Conservation (phyloP, 2,329 filamentous ascomycete species). For the Thielaviopsis ethacetica region DNA sequence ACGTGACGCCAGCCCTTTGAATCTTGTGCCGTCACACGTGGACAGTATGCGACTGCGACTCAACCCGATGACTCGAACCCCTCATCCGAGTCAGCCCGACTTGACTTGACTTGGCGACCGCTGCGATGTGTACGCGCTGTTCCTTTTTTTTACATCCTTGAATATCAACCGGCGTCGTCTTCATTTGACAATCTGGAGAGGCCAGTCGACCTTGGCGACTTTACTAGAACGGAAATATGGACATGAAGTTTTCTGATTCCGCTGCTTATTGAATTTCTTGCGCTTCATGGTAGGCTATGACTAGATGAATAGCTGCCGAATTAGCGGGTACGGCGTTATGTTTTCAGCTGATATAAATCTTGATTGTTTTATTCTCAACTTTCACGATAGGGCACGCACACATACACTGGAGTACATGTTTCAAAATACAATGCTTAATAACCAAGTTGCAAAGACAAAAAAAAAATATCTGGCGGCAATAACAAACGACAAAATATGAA, state of each 20-base stretch:
- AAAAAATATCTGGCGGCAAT: neutral
- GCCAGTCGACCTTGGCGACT: too few relatives aligned
- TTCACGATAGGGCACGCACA: too few relatives aligned
- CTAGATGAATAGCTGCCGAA: neutral
- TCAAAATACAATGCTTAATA: neutral
- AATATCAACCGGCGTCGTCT: too few relatives aligned
- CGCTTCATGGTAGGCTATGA: neutral
- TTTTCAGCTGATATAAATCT: neutral
- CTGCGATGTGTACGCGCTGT: neutral
- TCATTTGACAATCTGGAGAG: too few relatives aligned
- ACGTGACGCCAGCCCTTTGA: neutral
- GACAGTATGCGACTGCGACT: neutral
- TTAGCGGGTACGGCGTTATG: neutral
- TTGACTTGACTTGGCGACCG: neutral
- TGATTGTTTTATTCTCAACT: too few relatives aligned
- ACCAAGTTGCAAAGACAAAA: neutral
- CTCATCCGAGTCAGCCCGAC: neutral
- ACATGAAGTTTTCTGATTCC: too few relatives aligned
- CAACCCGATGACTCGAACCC: neutral
- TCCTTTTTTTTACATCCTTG: too few relatives aligned
- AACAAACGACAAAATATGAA: neutral
- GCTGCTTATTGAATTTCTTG: too few relatives aligned
- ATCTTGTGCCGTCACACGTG: neutral
- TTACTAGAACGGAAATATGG: too few relatives aligned
- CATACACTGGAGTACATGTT: too few relatives aligned